Base-by-base conservation (phyloP, 177 flowering plant species). In the Vitis hybrid region DNA sequence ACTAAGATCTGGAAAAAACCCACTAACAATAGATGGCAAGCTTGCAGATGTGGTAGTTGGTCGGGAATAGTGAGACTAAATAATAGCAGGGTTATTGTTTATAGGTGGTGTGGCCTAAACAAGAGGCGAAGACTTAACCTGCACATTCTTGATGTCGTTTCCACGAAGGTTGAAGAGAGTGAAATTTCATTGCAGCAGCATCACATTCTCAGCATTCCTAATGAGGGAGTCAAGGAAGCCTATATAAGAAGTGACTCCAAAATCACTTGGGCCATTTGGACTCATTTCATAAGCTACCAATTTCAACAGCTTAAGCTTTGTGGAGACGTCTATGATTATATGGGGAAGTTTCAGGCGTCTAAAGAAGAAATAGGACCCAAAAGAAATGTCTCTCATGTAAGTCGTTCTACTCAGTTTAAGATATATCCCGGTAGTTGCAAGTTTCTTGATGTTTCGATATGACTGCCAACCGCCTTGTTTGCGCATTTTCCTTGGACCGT, bases 221-320 rank as follows among this genome's bases (percentile, higher is more conserved):
- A 78, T 78, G 31, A 78, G 71, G 1, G 59, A 18, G 56, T 77
- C 71, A 5, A 77, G 8, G 24, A 77, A 69, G n/a, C 68, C 65
- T 11, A 77, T 44, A 47, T 71, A 74, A 4, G 81, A 75, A 1
- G 70, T 66, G 18, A 74, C 55, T 17, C 13, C 24, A 22, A 31
- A 57, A 19, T 77, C 72, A 20, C 70, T 8, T 1, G 20, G 17
- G 9, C 11, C n/a, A 12, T 68, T 52, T 0, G 76, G 68, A 14
- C 80, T 65, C 22, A 12, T 33, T 33, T 63, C 74, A 14, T 68
- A 69, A 11, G 81, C 81, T 1, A 57, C 38, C 78, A 79, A 20
- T 58, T 75, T 75, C 7, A 68, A 24, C 3, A 79, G 14, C 61
- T 1, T 49, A 1, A 73, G 9, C 14, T 11, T 51, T 2, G 74